Percentiles rank a stretch among this genome's conserved stretches.
These are phyloP conservation scores for Paracorniculantispora psalliotae DNA, from an alignment of 2,329 filamentous ascomycete species.

Conservation along the genomic window DNA sequence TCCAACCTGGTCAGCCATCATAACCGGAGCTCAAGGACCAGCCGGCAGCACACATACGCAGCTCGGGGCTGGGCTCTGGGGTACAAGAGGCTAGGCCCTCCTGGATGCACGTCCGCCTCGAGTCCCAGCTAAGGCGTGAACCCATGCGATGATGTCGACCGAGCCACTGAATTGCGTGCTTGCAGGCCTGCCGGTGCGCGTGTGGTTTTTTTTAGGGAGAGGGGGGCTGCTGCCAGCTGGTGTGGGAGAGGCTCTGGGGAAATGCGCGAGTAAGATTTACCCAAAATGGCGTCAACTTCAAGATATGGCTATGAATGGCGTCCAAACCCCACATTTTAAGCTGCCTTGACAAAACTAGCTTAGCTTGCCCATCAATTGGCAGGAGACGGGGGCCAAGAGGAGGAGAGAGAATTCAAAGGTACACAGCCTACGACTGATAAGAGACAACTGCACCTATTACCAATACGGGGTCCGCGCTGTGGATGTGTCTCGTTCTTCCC, in stretches of 20 bases:
- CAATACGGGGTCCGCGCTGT: neutral
- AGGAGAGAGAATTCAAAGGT: neutral
- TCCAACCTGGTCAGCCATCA: neutral
- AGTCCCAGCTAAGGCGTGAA: neutral
- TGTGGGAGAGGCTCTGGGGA: neutral
- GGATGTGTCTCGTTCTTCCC: neutral
- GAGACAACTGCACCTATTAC: neutral
- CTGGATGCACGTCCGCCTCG: neutral
- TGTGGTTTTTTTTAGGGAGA: neutral
- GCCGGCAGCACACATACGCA: neutral
- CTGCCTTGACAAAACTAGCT: neutral
- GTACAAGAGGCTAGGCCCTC: neutral
- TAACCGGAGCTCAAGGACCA: neutral
- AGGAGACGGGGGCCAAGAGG: neutral
- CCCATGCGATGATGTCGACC: constrained; percentile 11
- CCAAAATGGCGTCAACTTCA: constrained; percentile 15
- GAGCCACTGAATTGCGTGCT: constrained; percentile 16
- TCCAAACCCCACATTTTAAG: constrained; percentile 5
- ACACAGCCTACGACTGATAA: neutral
- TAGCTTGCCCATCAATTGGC: neutral
- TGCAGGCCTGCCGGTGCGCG: neutral
- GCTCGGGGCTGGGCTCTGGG: neutral
- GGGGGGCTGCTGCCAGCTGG: neutral
- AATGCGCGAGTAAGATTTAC: constrained; percentile 14
- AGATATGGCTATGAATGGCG: constrained; percentile 7